These are phyloP conservation scores for Aphanomyces euteiches DNA, from an alignment of 352 stramenopile genomes.

Conservation along the genomic window DNA sequence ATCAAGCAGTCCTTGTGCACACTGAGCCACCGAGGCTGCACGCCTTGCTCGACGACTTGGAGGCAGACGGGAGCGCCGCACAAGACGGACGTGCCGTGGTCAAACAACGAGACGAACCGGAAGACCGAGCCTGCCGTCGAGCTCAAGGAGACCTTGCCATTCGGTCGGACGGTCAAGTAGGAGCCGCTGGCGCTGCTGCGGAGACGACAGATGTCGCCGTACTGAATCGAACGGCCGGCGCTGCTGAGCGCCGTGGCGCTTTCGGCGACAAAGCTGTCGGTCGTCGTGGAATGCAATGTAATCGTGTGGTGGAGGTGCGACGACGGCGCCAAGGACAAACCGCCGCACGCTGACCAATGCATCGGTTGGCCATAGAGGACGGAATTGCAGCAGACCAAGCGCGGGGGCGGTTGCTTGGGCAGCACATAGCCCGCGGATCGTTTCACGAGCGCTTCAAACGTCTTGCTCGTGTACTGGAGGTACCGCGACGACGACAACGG, in stretches of 20 bases:
- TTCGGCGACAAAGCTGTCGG: background rate
- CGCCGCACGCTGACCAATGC: background rate
- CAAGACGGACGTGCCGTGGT: constrained; percentile 37
- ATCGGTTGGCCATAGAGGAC: background rate
- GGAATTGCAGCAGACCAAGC: background rate
- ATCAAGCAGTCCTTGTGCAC: constrained; percentile 48
- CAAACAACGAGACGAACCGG: constrained; percentile 53
- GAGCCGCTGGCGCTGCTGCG: constrained; percentile 41
- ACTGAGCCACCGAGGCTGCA: constrained; percentile 46
- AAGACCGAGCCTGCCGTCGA: constrained; percentile 32
- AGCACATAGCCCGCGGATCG: too few species aligned
- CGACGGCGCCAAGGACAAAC: background rate
- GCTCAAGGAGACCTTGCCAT: constrained; percentile 30
- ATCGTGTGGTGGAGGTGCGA: background rate
- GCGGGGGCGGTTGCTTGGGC: background rate
- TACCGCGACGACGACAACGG: too few species aligned
- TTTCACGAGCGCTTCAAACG: too few species aligned
- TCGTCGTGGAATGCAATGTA: background rate
- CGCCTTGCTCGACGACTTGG: constrained; percentile 39
- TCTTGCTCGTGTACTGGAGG: too few species aligned
- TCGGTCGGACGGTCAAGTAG: constrained; percentile 46
- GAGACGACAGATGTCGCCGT: constrained; percentile 54
- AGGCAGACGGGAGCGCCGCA: constrained; percentile 54
- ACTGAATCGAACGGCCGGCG: constrained; percentile 41
- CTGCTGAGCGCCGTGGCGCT: constrained; percentile 21